Evolutionary conservation across 2,329 filamentous ascomycete species (phyloP), one percentile per base, ranked within the genome.

Genomic region (Botrytis fabae): DNA sequence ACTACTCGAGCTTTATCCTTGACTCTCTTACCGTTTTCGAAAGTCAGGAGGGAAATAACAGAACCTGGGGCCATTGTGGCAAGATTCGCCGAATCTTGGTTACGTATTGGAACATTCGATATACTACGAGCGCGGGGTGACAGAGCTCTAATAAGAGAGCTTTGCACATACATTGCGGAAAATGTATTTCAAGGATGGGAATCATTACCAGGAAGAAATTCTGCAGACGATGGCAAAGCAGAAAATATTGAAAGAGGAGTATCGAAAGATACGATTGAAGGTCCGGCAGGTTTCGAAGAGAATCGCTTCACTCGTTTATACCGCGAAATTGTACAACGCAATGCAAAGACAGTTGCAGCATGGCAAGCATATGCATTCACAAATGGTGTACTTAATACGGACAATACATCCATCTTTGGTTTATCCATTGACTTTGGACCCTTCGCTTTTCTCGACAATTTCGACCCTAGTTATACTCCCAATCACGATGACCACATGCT

Each of bases 281-380:
- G 93, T 2, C 86, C 89, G 8, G 82, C 87, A 3, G 89, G 90
- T 2, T 83, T 87, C 6, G 89, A 91, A 73, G 92, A 98, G 80
- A 99, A 99, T 80, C 89, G 95, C 46, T 99, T 96, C 81, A 86
- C 92, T 0, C 88, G 95, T 25, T 84, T 99, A 1, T 99, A 97
- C 82, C 91, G 96, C 51, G 94, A 97, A 79, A 91, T 99, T 72
- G 90, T 91, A 6, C 90, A 94, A 60, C 89, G 93, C 46, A 99
- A 98, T 80, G 96, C 96, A 1, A 86, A 87, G 73, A 97, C 93
- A 0, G 95, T 98, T 2, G 96, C 96, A 18, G 89, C 92, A 77
- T 98, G 96, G 95, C 97, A 99, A 84, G 94, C 94, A 0, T 98
- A 98, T 80, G 96, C 94, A n/a, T 99, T 99, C 84, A 98, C 97